A percentile compares a stretch with the other conserved stretches of the same genome.
Conservation (phyloP, 345 rosid species). For the Hevea brasiliensis region DNA sequence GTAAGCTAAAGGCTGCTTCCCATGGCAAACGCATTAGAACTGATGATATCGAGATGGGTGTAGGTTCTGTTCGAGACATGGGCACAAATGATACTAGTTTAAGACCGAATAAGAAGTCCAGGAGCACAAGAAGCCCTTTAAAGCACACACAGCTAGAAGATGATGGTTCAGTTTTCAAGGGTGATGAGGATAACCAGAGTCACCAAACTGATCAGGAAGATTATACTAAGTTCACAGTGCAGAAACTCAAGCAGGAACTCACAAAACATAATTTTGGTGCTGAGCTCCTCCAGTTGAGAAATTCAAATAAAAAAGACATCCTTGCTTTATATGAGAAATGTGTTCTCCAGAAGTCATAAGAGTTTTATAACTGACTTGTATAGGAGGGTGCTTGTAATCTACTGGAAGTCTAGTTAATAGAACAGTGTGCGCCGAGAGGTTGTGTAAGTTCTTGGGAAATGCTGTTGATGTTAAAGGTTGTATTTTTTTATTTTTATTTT, state of each 20-base stretch:
- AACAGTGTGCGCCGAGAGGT: neutral
- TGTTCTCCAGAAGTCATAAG: slow-evolving; percentile 61
- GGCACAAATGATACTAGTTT: slow-evolving; percentile 44
- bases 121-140: slow-evolving; percentile 61
- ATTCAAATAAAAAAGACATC: slow-evolving; percentile 78
- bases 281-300: slow-evolving; percentile 70
- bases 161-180: slow-evolving; percentile 59
- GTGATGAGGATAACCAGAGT: slow-evolving; percentile 59
- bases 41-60: slow-evolving; percentile 63
- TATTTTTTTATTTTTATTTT: no score
- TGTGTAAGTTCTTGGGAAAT: neutral
- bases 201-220: slow-evolving; percentile 63
- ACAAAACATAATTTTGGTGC: slow-evolving; percentile 81
- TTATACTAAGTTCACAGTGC: slow-evolving; percentile 70
- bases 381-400: slow-evolving; percentile 28
- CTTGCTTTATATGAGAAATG: slow-evolving; percentile 72
- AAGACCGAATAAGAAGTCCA: slow-evolving; percentile 61
- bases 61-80: slow-evolving; percentile 56
- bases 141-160: slow-evolving; percentile 52
- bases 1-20: slow-evolving; percentile 71
- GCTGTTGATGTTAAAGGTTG: no score
- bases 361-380: slow-evolving; percentile 29
- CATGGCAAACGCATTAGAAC: slow-evolving; percentile 69
- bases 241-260: slow-evolving; percentile 83
- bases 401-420: slow-evolving; percentile 3